Evolutionary conservation across 768 basidiomycete species (phyloP).

Genomic region (Termitomyces sp.): DNA sequence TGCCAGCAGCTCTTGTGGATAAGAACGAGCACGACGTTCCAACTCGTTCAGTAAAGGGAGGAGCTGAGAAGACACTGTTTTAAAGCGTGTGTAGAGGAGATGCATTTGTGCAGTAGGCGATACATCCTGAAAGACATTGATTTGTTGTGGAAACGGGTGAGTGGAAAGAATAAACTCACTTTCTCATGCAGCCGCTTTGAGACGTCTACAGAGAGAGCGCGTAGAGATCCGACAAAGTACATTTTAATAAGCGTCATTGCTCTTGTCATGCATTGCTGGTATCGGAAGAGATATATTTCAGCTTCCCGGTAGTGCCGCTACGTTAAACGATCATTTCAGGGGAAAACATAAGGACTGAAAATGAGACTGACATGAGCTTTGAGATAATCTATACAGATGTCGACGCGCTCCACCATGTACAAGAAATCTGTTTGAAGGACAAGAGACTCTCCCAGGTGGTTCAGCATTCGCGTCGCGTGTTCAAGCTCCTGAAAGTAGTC

Average conservation of each 20-base stretch:
- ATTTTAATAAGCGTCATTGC: slow-evolving; percentile 98
- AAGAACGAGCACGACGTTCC: slow-evolving; percentile 67
- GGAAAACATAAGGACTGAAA: not conserved
- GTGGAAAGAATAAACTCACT: slow-evolving; percentile 29
- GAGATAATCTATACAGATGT: slow-evolving; percentile 90
- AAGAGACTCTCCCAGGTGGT: slow-evolving; percentile 88
- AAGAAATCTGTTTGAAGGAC: slow-evolving; percentile 90
- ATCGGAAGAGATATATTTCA: slow-evolving; percentile 91
- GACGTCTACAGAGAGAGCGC: slow-evolving; percentile 76
- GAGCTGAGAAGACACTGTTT: slow-evolving; percentile 64
- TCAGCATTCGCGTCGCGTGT: slow-evolving; percentile 87
- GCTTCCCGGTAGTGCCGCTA: slow-evolving; percentile 91
- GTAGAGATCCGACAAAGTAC: slow-evolving; percentile 86
- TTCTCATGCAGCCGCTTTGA: slow-evolving; percentile 72
- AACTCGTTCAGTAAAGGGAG: slow-evolving; percentile 81
- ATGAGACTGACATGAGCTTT: slow-evolving; percentile 68
- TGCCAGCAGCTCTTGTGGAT: slow-evolving; percentile 82
- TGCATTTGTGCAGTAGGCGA: slow-evolving; percentile 78
- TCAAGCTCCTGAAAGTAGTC: slow-evolving; percentile 97
- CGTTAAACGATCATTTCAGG: not conserved
- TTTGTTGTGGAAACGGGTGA: not conserved
- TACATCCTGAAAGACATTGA: slow-evolving; percentile 51
- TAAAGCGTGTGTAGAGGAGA: slow-evolving; percentile 88
- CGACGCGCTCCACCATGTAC: slow-evolving; percentile 94
- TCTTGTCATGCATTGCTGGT: slow-evolving; percentile 97